Evolutionary conservation across 768 basidiomycete genomes (phyloP).

Genomic region (Chlorophyllum brunneum): DNA sequence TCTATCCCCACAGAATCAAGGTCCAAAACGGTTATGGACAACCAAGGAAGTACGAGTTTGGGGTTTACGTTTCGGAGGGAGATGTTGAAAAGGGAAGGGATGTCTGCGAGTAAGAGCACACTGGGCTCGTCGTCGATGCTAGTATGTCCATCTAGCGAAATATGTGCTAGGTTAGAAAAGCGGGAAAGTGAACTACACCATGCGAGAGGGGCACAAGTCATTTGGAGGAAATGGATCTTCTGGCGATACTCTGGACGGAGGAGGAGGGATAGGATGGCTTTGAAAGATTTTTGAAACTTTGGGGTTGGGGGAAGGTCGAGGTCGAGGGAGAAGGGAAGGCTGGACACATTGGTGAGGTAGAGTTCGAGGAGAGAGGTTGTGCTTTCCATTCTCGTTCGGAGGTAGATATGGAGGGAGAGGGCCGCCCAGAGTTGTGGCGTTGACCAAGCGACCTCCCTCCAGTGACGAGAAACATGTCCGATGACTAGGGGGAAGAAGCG

Average conservation of each 20-base stretch:
- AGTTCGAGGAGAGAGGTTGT: background rate
- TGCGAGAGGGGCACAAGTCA: background rate
- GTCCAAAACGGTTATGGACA: background rate
- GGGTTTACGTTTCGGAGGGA: background rate
- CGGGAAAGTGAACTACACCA: background rate
- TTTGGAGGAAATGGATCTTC: background rate
- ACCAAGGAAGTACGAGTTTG: background rate
- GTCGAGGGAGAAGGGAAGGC: background rate
- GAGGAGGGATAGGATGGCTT: background rate
- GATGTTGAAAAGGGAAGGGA: background rate
- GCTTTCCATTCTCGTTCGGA: background rate
- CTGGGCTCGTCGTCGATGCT: background rate
- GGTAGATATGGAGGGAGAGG: background rate
- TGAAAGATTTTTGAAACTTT: background rate
- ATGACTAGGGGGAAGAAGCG: background rate
- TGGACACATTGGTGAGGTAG: conserved; percentile 1
- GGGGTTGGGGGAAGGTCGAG: background rate
- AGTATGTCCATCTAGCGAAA: background rate
- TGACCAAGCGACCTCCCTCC: background rate
- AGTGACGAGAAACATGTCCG: background rate
- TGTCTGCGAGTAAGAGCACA: background rate
- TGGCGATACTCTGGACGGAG: background rate
- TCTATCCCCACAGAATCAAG: background rate
- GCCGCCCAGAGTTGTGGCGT: conserved; percentile 1
- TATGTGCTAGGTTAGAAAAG: background rate